Evolutionary conservation across 2,329 filamentous ascomycete genomes (phyloP), one percentile per base, ranked within the genome.

Genomic region (Nigrograna mackinnonii): DNA sequence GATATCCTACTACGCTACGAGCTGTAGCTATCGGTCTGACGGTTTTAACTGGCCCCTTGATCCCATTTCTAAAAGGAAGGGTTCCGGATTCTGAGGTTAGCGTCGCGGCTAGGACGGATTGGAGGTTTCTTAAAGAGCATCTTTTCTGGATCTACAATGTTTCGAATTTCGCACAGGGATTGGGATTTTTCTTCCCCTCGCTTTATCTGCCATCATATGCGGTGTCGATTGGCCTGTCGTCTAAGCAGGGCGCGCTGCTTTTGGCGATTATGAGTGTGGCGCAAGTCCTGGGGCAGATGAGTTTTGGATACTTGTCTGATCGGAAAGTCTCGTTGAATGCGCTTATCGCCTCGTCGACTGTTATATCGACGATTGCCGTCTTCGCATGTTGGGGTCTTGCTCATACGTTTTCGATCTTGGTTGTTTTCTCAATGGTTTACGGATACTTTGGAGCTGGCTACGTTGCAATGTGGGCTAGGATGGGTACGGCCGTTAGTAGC

Each of bases 331-430:
- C 68, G 12, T 49, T 69, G 16, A 62, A 64, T 4, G 61, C 54
- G 3, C 59, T 56, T 14, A 63, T 69, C 11, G 32, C 58, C 0
- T 46, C 62, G 7, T 67, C 60, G 5, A 58, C 59, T 2, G 36
- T 64, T 13, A 54, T 63, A 3, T 54, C 60, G 3, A 54, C 59
- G 2, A 33, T 62, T 3, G 51, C 58, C 1, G 60, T 66, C 2
- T 61, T 72, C 43, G 50, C 69, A 34, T 58, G 74, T 35, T 76
- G 75, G 58, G 70, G 72, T 13, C 44, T 73, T 1, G 61, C 69
- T 2, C 71, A 68, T 19, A 64, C 54, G 6, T 36, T 69, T 35
- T 22, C 62, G 20, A 52, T 63, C 41, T 46, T 73, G 0, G 63
- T 66, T 35, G 41, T 68, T 4, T 73, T 73, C 36, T 61, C 43